Base-by-base conservation (phyloP, 768 basidiomycete species). In the Podaxis mareebaensis region DNA sequence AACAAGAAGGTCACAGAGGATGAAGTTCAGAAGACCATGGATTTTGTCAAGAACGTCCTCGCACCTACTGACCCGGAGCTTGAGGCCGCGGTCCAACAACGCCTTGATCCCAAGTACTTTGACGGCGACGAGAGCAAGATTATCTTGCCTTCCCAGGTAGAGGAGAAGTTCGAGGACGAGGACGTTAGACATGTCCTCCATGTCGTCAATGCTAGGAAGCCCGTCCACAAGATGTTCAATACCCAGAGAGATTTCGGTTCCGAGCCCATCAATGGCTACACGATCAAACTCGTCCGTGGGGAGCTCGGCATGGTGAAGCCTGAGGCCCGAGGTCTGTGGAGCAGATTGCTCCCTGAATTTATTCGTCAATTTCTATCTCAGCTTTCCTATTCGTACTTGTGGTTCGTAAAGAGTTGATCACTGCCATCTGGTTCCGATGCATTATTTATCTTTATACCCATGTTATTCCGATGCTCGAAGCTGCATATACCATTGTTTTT, bases 131-230 rank as follows among this genome's bases (percentile, higher is more conserved):
- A 71, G 44, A 57, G 64, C 49, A 64, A 69, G 48, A 69, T 71
- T 49, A 59, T 61, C 13, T 60, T 66, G 10, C 67, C 70, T 2
- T 63, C 68, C 13, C 66, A 70, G 20, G 67, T 68, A 17, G 66
- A 67, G 22, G 54, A 66, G 15, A 68, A 65, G 54, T 70, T 72
- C 53, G 67, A 61, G 6, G 70, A 71, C 30, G 65, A 67, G 33
- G 72, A 73, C 40, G 73, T 70, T 58, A 76, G 67, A 63, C 74
- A 74, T 70, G 76, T 81, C 60, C 66, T 79, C 46, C 75, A 77
- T 48, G 78, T 79, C 59, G 74, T 79, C 57, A 83, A 85, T 61
- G 80, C 81, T 22, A 77, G 83, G 28, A 76, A 80, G 56, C 73
- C 84, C 39, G 57, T 70, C 28, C 65, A 67, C 46, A 63, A 66